A percentile compares a stretch with the other conserved stretches of the same genome.
Evolutionary conservation across 768 basidiomycete species (phyloP).

Genomic region (Termitomyces sp.): DNA sequence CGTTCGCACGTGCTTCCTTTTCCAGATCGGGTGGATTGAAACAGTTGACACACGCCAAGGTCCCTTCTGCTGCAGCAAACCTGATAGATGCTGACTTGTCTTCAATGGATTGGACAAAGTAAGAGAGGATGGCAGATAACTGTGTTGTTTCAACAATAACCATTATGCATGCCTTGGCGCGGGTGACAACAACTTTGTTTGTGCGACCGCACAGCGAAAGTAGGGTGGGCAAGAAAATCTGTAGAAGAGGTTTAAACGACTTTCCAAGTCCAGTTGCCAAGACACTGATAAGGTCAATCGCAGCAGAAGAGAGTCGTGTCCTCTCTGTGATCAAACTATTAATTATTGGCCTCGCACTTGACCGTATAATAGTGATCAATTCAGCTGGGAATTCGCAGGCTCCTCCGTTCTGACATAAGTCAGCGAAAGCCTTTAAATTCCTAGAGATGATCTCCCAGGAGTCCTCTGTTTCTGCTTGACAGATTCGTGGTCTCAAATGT

Average conservation of each 20-base stretch:
- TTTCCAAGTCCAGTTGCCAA: slow-evolving; percentile 58
- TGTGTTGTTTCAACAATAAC: slow-evolving; percentile 64
- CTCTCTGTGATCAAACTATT: slow-evolving; percentile 15
- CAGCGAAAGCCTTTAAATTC: slow-evolving; percentile 6
- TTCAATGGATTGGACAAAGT: slow-evolving; percentile 51
- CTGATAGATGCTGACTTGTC: slow-evolving; percentile 69
- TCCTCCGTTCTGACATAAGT: slow-evolving; percentile 11
- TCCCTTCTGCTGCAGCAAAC: slow-evolving; percentile 58
- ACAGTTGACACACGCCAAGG: slow-evolving; percentile 62
- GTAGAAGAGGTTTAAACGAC: slow-evolving; percentile 62
- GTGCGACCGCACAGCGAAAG: slow-evolving; percentile 64
- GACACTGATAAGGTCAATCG: slow-evolving; percentile 10
- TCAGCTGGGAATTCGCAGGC: slow-evolving; percentile 15
- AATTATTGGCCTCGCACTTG: slow-evolving; percentile 13
- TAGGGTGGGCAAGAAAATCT: slow-evolving; percentile 64
- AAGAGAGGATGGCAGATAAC: slow-evolving; percentile 55
- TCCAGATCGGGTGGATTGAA: slow-evolving; percentile 79
- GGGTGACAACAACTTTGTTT: slow-evolving; percentile 72
- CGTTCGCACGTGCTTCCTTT: slow-evolving; percentile 56
- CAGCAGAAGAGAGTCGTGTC: slow-evolving; percentile 15
- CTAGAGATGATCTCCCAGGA: slow-evolving; percentile 15
- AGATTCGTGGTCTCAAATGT: slow-evolving; percentile 4
- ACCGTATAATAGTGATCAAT: slow-evolving; percentile 12
- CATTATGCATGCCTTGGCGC: slow-evolving; percentile 57
- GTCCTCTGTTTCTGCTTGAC: slow-evolving; percentile 16